Base-by-base conservation (phyloP, 306 rosid species). In the Acacia confusa region DNA sequence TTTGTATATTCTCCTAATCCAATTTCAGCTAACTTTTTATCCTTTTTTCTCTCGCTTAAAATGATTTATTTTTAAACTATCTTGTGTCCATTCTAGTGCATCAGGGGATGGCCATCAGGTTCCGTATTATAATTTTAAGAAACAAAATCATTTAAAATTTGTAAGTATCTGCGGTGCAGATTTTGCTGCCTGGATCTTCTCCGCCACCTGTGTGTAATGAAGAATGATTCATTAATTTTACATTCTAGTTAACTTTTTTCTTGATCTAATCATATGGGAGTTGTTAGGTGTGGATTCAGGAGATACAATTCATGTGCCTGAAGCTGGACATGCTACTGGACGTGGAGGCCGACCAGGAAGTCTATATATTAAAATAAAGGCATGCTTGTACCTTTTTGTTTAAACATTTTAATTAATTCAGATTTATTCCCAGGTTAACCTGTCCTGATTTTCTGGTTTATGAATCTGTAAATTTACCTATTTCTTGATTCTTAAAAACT, bases 231-330 rank as follows among this genome's bases (percentile, higher is more conserved):
- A 24, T 74, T 74, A 27, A n/a, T 75, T 55, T 10, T 75, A 81
- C 60, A 55, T 15, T 32, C 61, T 45, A 34, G 22, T 19, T 43
- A 16, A 57, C 58, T 32, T 52, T 27, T 65, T 57, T 65, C 43
- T 68, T 19, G 20, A 45, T 34, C 74, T 63, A 70, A 70, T 86
- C 12, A 34, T 63, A 60, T 60, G 28, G 85, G 43, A 84, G 72
- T 87, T 87, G 73, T 47, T 77, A 95, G 99, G 99, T 34, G 94
- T 95, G 82, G 98, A 92, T 79, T 84, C 91, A 16, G 99, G 98
- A 72, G 99, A 95, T 85, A 91, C 97, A 76, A 93, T 95, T 82
- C 92, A 94, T 82, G 94, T 95, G 71, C 98, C 98, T 47, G 96
- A 87, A 85, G 99, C 91, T 83, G 99, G 99, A 79, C 89, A 87